A percentile compares a stretch with the other conserved stretches of the same genome.
Conservation (phyloP, 2,329 filamentous ascomycete species). For the Talaromyces sp. region DNA sequence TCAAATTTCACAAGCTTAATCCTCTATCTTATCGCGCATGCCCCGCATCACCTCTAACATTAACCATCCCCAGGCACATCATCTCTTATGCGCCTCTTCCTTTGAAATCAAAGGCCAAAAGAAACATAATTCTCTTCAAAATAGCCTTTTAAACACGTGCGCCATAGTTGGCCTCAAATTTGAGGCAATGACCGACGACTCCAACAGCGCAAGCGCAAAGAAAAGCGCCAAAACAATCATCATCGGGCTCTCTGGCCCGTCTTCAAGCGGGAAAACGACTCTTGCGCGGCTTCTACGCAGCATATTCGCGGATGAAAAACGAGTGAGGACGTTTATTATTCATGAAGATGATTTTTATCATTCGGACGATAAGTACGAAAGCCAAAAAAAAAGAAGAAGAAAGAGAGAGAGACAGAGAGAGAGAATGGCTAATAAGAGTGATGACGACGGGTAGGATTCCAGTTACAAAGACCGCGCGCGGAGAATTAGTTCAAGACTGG, state of each 20-base stretch:
- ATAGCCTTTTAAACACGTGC: too few relatives aligned
- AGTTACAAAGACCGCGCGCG: constrained; percentile 44
- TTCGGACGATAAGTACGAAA: constrained; percentile 63
- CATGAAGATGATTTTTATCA: constrained; percentile 97
- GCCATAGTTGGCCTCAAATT: neutral
- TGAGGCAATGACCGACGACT: neutral
- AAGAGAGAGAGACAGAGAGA: neutral
- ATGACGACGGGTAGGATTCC: constrained; percentile 32
- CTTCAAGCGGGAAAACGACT: constrained; percentile 92
- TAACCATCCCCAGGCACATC: neutral
- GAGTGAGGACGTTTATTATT: constrained; percentile 61
- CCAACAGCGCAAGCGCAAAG: neutral
- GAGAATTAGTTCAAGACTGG: constrained; percentile 72
- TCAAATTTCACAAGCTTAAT: neutral
- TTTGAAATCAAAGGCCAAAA: neutral
- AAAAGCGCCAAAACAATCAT: constrained; percentile 47
- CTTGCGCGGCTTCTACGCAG: constrained; percentile 78
- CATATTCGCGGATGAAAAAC: constrained; percentile 58
- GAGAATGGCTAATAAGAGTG: neutral
- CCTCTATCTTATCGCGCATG: neutral
- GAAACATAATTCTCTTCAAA: neutral
- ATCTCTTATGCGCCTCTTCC: neutral
- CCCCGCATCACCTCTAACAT: neutral
- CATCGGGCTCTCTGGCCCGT: constrained; percentile 81
- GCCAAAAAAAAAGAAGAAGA: too few relatives aligned